These are phyloP conservation scores for Vitis hybrid DNA, from an alignment of 177 flowering plant genomes.

Conservation along the genomic window DNA sequence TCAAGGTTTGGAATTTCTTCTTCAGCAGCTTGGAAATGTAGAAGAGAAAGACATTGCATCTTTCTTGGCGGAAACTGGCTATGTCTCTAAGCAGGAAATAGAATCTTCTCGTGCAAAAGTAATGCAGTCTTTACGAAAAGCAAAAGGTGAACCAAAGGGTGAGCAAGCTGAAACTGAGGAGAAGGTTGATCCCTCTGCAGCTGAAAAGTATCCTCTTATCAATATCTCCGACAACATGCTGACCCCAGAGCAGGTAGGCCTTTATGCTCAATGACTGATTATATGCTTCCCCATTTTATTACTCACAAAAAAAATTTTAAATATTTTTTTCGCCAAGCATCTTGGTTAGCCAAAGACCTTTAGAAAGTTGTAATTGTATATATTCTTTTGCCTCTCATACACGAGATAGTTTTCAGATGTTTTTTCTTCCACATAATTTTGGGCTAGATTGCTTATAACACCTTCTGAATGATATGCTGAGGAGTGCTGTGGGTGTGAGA, in stretches of 20 bases:
- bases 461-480: neutral
- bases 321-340: no score
- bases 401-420: neutral
- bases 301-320: no score
- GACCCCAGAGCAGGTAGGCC: constrained; percentile 75
- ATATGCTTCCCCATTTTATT: neutral
- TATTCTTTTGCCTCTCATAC: neutral
- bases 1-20: constrained; percentile 76
- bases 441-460: neutral
- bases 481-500: neutral
- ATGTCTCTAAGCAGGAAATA: constrained; percentile 71
- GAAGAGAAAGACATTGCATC: constrained; percentile 52
- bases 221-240: constrained; percentile 72
- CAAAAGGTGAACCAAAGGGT: constrained; percentile 81
- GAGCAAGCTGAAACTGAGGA: constrained; percentile 66
- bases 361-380: neutral
- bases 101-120: constrained; percentile 60
- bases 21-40: constrained; percentile 66
- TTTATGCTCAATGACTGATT: constrained; percentile 2
- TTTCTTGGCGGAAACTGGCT: constrained; percentile 75
- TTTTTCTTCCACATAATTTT: neutral
- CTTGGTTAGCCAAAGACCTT: no score
- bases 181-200: constrained; percentile 47
- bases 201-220: constrained; percentile 74
- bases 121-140: constrained; percentile 68